Percentiles rank a stretch among this genome's conserved stretches.
phyloP scores from a whole-genome alignment of 768 basidiomycete species.

The Hysterangium stoloniferum region DNA sequence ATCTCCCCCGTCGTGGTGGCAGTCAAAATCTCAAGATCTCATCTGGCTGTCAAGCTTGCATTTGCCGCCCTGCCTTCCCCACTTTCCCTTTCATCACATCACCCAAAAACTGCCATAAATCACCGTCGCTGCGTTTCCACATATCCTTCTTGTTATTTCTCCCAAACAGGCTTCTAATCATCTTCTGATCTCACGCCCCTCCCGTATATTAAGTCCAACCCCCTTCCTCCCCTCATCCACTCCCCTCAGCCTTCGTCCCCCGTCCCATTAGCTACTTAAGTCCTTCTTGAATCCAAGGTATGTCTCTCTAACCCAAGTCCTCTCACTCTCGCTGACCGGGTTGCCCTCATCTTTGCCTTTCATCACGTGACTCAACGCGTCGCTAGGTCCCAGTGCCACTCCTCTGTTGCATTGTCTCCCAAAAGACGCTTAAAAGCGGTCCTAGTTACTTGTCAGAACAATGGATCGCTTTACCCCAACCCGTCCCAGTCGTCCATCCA shows the following conservation, averaged over 20 bases:
- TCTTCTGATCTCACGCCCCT: constrained; percentile 1
- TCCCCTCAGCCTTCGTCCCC: background rate
- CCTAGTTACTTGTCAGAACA: background rate
- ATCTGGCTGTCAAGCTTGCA: background rate
- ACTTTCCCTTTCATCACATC: background rate
- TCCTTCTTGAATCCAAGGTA: background rate
- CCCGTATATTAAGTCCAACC: background rate
- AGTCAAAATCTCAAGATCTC: no score
- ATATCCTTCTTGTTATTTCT: background rate
- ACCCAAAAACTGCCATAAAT: background rate
- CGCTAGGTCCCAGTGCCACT: background rate
- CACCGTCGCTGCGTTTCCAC: background rate
- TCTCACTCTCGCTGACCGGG: background rate
- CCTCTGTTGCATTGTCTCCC: background rate
- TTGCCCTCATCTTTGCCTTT: background rate
- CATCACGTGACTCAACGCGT: constrained; percentile 5
- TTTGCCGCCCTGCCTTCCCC: background rate
- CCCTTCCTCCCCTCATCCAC: background rate
- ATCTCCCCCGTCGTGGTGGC: background rate
- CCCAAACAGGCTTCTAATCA: constrained; percentile 2
- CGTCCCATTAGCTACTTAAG: background rate
- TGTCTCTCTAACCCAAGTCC: background rate
- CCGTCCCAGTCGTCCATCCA: background rate
- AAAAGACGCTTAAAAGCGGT: background rate
- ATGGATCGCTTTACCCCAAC: constrained; percentile 2